Evolutionary conservation across 164 flowering plant genomes (phyloP), one percentile per base, ranked within the genome.

Genomic region (Pachysandra terminalis): DNA sequence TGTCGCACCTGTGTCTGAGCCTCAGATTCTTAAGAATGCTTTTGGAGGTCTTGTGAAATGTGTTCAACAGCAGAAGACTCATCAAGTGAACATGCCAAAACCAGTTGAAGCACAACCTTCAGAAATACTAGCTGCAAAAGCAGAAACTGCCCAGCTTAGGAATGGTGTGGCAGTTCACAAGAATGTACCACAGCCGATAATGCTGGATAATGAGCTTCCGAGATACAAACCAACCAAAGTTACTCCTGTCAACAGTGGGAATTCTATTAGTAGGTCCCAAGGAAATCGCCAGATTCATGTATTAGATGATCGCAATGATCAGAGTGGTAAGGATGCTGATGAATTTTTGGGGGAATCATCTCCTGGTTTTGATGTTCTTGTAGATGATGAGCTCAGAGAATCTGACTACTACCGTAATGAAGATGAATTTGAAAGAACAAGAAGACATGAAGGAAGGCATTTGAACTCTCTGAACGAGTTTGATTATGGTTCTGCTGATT

Each of bases 301-400:
- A 6, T 40, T 73, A 21, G 87, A 88, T 55, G 87, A 84, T 56
- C 82, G 68, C 10, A 74, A 59, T 53, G 72, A 71, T 35, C 89
- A 75, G 61, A 82, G 80, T 80, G 84, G 82, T 48, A 88, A 77
- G 80, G 97, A 90, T 37, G 80, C 78, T 59, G 93, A 85, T 66
- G 98, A 91, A 56, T 71, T 74, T 68, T 69, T 85, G 64, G 80
- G 88, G 67, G 98, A 91, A 73, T 83, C 91, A 1, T 88, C 96
- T 76, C 97, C 98, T 74, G 98, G 97, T 25, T 93, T 93, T 83
- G 98, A 91, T 87, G 98, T 93, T 71, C 96, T 93, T 66, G 97
- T 90, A 52, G 98, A 90, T 73, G 84, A 90, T 80, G 90, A 88
- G 28, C 79, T 75, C 9, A 57, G 81, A 69, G 85, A 85, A 49